Evolutionary conservation across 1,284 basidiomycete genomes (phyloP), one percentile per base, ranked within the genome.

Genomic region (Boletus smithii): DNA sequence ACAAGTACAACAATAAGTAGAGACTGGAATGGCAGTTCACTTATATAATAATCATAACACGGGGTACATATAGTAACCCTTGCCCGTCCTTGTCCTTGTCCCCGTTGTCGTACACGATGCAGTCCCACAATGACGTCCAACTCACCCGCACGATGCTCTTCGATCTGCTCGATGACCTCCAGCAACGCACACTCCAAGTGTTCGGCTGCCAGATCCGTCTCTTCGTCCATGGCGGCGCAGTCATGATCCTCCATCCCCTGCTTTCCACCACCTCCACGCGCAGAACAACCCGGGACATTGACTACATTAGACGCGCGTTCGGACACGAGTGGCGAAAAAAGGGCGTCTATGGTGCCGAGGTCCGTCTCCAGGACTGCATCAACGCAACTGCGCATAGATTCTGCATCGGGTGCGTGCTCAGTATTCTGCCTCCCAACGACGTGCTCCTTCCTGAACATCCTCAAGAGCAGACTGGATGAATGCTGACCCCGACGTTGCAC

Each of bases 401-500:
- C 53, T 54, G 55, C 7, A 61, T 85, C 6, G 83, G 83, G 63
- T 65, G 42, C 47, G 63, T 52, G 31, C 20, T n/a, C 45, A 36
- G 6, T n/a, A n/a, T n/a, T n/a, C n/a, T 6, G 3, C 10, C 30
- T n/a, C 2, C 1, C 31, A 23, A 5, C 24, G 5, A n/a, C 43
- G 1, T 5, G 4, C 3, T 6, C 4, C 13, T 14, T 44, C 34
- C 56, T 54, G 17, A 55, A 42, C 29, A 3, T 5, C 39, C 16
- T 13, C 6, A 26, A 65, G 63, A 0, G 67, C 70, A 29, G 83
- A 85, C 60, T 86, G 83, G 83, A 83, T 85, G 82, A 85, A 85
- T 49, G 74, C 77, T 3, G 79, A 82, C 55, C 78, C 83, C 0
- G 83, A 86, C 56, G 72, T 81, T 8, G 80, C 81, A 1, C 69